Conservation (phyloP, 2,329 filamentous ascomycete genomes). For the Arthrinium puccinioides region DNA sequence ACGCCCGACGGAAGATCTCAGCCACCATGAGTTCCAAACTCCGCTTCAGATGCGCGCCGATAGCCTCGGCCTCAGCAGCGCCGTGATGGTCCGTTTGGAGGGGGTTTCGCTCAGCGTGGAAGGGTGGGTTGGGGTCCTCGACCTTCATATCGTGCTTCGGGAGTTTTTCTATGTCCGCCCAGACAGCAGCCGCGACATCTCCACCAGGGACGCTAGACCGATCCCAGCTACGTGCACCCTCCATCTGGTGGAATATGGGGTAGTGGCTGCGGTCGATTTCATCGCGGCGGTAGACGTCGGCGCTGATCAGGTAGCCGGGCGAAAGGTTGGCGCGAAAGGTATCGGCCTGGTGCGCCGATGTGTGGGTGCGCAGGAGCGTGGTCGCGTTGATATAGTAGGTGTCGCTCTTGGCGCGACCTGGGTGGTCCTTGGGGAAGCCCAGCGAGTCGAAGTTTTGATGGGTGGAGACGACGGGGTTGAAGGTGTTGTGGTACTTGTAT, state of each 20-base stretch:
- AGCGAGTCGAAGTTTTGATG: conserved; percentile 94
- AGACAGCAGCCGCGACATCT: conserved; percentile 58
- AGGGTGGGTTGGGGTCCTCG: conserved; percentile 75
- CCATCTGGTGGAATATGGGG: conserved; percentile 98
- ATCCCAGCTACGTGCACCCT: conserved; percentile 87
- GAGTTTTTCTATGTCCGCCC: conserved; percentile 61
- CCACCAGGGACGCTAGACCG: conserved; percentile 49
- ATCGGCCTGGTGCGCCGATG: conserved; percentile 85
- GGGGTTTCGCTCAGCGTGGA: conserved; percentile 73
- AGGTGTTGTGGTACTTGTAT: conserved; percentile 70
- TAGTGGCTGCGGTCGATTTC: conserved; percentile 94
- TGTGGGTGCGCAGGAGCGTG: conserved; percentile 86
- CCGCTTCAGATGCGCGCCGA: conserved; percentile 79
- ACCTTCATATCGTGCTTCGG: conserved; percentile 70
- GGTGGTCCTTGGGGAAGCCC: conserved; percentile 81
- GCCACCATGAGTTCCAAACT: conserved; percentile 86
- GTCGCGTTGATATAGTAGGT: conserved; percentile 90
- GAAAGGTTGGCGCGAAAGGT: conserved; percentile 66
- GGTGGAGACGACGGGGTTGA: conserved; percentile 78
- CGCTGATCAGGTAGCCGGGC: conserved; percentile 81
- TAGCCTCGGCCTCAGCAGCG: conserved; percentile 70
- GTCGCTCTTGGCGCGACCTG: conserved; percentile 79
- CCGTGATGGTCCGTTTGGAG: conserved; percentile 67
- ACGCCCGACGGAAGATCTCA: conserved; percentile 77
- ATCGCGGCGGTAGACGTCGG: conserved; percentile 92